These are phyloP conservation scores for Alternaria postmessia DNA, from an alignment of 2,329 filamentous ascomycete species.

Conservation along the genomic window DNA sequence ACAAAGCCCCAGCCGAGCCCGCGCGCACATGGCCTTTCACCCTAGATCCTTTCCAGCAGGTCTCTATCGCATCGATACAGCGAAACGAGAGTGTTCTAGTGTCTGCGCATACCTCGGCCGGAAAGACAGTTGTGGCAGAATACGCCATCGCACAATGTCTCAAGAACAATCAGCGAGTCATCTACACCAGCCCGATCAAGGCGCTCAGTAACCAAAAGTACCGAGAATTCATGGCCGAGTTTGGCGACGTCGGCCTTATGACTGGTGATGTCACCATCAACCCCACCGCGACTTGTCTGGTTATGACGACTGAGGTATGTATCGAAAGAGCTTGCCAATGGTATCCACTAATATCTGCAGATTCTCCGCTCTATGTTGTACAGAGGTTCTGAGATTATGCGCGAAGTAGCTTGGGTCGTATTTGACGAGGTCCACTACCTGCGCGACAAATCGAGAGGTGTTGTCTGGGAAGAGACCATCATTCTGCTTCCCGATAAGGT, in stretches of 20 bases:
- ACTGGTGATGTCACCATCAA: constrained; percentile 99
- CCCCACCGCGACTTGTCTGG: constrained; percentile 94
- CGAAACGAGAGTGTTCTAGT: constrained; percentile 95
- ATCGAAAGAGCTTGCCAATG: background rate
- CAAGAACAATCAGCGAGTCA: constrained; percentile 96
- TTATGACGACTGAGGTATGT: constrained; percentile 90
- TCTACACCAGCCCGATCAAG: constrained; percentile 99
- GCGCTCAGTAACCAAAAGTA: constrained; percentile 99
- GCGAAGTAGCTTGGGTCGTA: constrained; percentile 97
- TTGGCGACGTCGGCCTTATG: constrained; percentile 97
- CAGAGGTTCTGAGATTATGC: constrained; percentile 98
- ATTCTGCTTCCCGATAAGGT: constrained; percentile 98
- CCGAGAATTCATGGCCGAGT: constrained; percentile 92
- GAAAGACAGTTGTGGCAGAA: constrained; percentile 97
- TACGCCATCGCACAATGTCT: constrained; percentile 98
- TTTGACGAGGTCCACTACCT: constrained; percentile 99
- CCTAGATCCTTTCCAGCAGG: constrained; percentile 95
- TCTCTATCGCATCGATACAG: constrained; percentile 94
- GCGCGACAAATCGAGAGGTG: constrained; percentile 90
- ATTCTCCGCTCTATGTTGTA: constrained; percentile 99
- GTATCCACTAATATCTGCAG: constrained; percentile 43
- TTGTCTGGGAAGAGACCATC: constrained; percentile 99
- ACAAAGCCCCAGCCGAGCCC: constrained; percentile 87
- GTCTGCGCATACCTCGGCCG: constrained; percentile 95
- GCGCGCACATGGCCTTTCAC: constrained; percentile 87